phyloP scores from a whole-genome alignment of 164 flowering plant species.

The Pachysandra terminalis region DNA sequence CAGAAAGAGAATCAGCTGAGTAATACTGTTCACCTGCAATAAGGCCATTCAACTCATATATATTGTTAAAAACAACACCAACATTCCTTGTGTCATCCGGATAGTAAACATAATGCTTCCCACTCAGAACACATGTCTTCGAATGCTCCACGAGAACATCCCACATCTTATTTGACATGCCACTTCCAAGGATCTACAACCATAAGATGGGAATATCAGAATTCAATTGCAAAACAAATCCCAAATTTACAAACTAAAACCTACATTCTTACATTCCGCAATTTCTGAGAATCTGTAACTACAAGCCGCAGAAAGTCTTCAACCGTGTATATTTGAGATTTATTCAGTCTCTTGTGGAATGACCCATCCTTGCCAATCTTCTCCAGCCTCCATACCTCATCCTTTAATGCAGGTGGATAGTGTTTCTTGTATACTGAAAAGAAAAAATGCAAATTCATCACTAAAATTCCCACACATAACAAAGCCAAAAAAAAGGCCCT shows the following conservation, averaged over 20 bases:
- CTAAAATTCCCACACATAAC: slow-evolving; percentile 2
- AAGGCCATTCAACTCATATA: slow-evolving; percentile 78
- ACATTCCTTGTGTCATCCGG: slow-evolving; percentile 69
- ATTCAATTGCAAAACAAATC: not conserved
- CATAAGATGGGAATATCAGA: slow-evolving; percentile 6
- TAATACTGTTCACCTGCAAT: slow-evolving; percentile 66
- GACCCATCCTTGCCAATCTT: slow-evolving; percentile 97
- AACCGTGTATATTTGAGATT: slow-evolving; percentile 67
- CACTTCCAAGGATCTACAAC: slow-evolving; percentile 90
- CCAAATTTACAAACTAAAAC: slow-evolving; percentile 2
- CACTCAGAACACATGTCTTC: slow-evolving; percentile 87
- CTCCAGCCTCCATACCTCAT: slow-evolving; percentile 96
- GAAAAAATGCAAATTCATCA: slow-evolving; percentile 5
- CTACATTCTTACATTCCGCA: slow-evolving; percentile 62
- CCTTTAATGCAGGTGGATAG: slow-evolving; percentile 81
- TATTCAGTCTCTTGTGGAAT: slow-evolving; percentile 80
- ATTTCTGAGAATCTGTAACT: slow-evolving; percentile 66
- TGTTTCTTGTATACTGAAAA: slow-evolving; percentile 89
- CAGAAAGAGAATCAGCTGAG: slow-evolving; percentile 72
- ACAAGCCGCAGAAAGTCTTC: slow-evolving; percentile 81
- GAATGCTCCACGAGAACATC: slow-evolving; percentile 90
- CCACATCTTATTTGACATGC: slow-evolving; percentile 99
- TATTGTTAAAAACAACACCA: slow-evolving; percentile 84
- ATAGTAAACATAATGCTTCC: slow-evolving; percentile 73
- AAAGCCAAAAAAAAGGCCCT: not conserved